Evolutionary conservation across 257 asterid genomes (phyloP).

Genomic region (Ilex aquifolium): DNA sequence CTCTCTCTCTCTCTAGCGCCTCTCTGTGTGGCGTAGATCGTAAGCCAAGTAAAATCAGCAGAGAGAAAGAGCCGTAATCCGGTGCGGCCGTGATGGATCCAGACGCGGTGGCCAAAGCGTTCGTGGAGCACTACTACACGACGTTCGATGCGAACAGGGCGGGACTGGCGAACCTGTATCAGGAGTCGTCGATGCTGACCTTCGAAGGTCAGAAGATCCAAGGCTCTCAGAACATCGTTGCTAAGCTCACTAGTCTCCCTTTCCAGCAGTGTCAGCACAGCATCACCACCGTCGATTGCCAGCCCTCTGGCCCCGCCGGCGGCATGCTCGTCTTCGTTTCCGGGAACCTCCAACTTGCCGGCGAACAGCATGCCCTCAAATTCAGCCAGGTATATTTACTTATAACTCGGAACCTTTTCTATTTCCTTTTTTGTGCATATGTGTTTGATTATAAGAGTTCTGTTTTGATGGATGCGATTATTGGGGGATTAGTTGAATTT

Average conservation of each 20-base stretch:
- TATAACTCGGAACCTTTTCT: no score
- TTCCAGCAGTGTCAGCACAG: slow-evolving; percentile 53
- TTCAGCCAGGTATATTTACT: slow-evolving; percentile 23
- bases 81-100: slow-evolving; percentile 34
- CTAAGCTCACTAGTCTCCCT: slow-evolving; percentile 35
- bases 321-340: slow-evolving; percentile 52
- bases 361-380: slow-evolving; percentile 48
- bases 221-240: slow-evolving; percentile 32
- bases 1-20: no score
- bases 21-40: no score
- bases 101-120: slow-evolving; percentile 43
- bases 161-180: slow-evolving; percentile 34
- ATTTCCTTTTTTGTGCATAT: neutral
- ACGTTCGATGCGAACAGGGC: slow-evolving; percentile 40
- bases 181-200: slow-evolving; percentile 41
- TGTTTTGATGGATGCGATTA: neutral
- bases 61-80: neutral
- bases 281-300: slow-evolving; percentile 50
- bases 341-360: slow-evolving; percentile 41
- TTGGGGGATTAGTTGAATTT: neutral
- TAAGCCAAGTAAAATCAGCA: no score
- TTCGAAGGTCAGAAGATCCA: slow-evolving; percentile 51
- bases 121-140: slow-evolving; percentile 51
- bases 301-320: slow-evolving; percentile 54
- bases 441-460: neutral